Evolutionary conservation across 164 flowering plant species (phyloP).

Genomic region (Protea cynaroides): DNA sequence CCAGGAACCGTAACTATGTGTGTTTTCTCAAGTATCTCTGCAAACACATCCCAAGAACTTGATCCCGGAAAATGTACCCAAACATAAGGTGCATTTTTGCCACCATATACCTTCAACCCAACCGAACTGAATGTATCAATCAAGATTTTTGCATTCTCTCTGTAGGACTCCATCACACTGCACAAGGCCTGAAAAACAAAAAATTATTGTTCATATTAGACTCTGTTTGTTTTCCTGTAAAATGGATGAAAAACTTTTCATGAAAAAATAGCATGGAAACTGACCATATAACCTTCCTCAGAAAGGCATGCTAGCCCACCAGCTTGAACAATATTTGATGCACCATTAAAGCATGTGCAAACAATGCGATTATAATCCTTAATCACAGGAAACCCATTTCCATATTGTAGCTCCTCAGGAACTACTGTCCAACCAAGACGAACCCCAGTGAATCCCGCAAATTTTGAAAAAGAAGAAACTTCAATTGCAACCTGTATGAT

Average conservation of each 20-base stretch:
- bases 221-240: too few species aligned
- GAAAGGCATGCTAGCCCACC: constrained; percentile 81
- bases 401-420: constrained; percentile 47
- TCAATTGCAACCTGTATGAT: constrained; percentile 62
- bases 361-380: constrained; percentile 57
- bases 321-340: constrained; percentile 63
- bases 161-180: constrained; percentile 50
- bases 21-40: constrained; percentile 62
- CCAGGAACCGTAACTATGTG: constrained; percentile 77
- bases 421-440: constrained; percentile 83
- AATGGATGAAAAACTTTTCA: too few species aligned
- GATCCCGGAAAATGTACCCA: constrained; percentile 84
- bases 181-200: constrained; percentile 39
- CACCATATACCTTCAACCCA: constrained; percentile 68
- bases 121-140: constrained; percentile 44
- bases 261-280: too few species aligned
- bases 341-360: constrained; percentile 70
- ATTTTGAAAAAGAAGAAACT: constrained; percentile 66
- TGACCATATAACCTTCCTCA: constrained; percentile 45
- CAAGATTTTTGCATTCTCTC: constrained; percentile 59
- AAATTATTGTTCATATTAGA: too few species aligned
- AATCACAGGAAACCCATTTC: constrained; percentile 59
- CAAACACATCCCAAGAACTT: constrained; percentile 75
- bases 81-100: constrained; percentile 73
- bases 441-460: constrained; percentile 74